Percentiles rank a stretch among this genome's conserved stretches.
Evolutionary conservation across 2,329 filamentous ascomycete genomes (phyloP).

Genomic region (Beauveria pseudobassiana): DNA sequence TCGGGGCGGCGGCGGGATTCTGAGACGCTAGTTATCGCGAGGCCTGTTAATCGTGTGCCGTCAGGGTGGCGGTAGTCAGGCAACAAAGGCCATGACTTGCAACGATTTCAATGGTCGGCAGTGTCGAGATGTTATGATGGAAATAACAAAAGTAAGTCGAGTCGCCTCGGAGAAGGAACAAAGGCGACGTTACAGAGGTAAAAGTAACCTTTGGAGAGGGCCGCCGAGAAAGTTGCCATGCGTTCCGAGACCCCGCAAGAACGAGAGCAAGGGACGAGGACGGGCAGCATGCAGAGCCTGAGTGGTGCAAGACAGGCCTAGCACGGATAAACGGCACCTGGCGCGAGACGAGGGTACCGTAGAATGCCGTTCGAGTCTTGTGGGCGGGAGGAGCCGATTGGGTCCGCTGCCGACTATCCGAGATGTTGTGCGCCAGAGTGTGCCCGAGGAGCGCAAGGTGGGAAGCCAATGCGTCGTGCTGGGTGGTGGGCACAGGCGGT

Average conservation of each 20-base stretch:
- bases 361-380: slow-evolving; percentile 11
- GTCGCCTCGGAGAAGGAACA: not conserved
- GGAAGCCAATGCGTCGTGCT: slow-evolving; percentile 1
- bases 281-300: not conserved
- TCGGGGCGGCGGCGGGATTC: slow-evolving; percentile 5
- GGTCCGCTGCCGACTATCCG: slow-evolving; percentile 12
- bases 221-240: slow-evolving; percentile 1
- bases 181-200: not conserved
- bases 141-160: not conserved
- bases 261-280: not conserved
- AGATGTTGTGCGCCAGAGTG: slow-evolving; percentile 9
- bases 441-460: not conserved
- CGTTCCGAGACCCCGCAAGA: slow-evolving; percentile 9
- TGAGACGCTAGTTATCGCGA: slow-evolving; percentile 7
- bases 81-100: slow-evolving; percentile 2
- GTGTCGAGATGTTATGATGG: not conserved
- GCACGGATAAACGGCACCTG: slow-evolving; percentile 12
- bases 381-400: slow-evolving; percentile 13
- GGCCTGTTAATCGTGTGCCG: slow-evolving; percentile 7
- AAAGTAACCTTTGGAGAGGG: not conserved
- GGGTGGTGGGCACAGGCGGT: not conserved
- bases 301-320: slow-evolving; percentile 8
- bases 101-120: not conserved
- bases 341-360: not conserved
- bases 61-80: slow-evolving; percentile 9